phyloP scores from a whole-genome alignment of 352 stramenopile genomes.

The Pythium insidiosum region DNA sequence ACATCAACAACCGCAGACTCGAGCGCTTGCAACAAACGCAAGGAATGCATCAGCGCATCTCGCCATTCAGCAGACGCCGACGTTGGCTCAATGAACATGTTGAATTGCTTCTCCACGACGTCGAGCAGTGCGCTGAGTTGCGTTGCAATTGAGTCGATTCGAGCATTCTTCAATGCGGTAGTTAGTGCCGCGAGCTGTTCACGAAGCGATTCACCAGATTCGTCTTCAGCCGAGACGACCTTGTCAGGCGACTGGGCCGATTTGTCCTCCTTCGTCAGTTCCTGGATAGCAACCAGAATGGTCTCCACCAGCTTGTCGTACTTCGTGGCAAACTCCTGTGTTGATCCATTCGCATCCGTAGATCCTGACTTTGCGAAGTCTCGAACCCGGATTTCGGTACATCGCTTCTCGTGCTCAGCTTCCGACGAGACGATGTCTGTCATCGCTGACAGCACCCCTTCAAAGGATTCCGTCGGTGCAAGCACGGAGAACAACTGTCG shows the following conservation, averaged over 20 bases:
- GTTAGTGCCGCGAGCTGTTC: slow-evolving; percentile 42
- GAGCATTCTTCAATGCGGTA: slow-evolving; percentile 52
- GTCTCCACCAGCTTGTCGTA: slow-evolving; percentile 72
- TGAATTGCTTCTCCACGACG: slow-evolving; percentile 44
- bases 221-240: slow-evolving; percentile 15
- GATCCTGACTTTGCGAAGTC: no score
- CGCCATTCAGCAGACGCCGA: slow-evolving; percentile 10
- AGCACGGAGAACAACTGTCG: slow-evolving; percentile 8
- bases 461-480: slow-evolving; percentile 16
- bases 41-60: slow-evolving; percentile 17
- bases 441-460: slow-evolving; percentile 11
- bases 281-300: slow-evolving; percentile 74
- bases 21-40: slow-evolving; percentile 49
- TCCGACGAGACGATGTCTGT: no score
- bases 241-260: slow-evolving; percentile 12
- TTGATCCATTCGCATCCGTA: slow-evolving; percentile 8
- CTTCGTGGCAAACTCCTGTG: slow-evolving; percentile 30
- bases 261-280: slow-evolving; percentile 53
- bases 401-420: no score
- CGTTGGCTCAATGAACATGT: slow-evolving; percentile 17
- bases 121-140: slow-evolving; percentile 41
- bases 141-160: slow-evolving; percentile 60
- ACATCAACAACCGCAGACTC: slow-evolving; percentile 57
- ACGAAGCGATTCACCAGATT: slow-evolving; percentile 20
- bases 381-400: no score